Evolutionary conservation across 176 grass and related monocot genomes (phyloP).

Genomic region (Sorghum bicolor): Sorghum_bicolor_NCBIv3 NC_012871.2:12948001-12948500

Average conservation of each 20-base stretch:
- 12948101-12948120: not conserved
- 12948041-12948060: constrained; percentile 62
- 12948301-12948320: not conserved
- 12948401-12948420: no score
- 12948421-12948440: no score
- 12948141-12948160: constrained; percentile 68
- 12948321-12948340: not conserved
- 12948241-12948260: not conserved
- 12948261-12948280: not conserved
- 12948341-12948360: not conserved
- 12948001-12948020: constrained; percentile 71
- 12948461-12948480: no score
- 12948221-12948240: not conserved
- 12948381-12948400: not conserved
- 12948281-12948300: not conserved
- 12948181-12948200: constrained; percentile 59
- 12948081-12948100: not conserved
- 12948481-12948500: no score
- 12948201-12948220: not conserved
- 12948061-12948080: constrained; percentile 52
- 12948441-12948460: no score
- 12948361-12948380: not conserved
- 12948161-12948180: constrained; percentile 66
- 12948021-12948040: constrained; percentile 59
- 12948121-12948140: constrained; percentile 66